phyloP scores from a whole-genome alignment of 179 eudicot species.

The Patellifolia procumbens region DNA sequence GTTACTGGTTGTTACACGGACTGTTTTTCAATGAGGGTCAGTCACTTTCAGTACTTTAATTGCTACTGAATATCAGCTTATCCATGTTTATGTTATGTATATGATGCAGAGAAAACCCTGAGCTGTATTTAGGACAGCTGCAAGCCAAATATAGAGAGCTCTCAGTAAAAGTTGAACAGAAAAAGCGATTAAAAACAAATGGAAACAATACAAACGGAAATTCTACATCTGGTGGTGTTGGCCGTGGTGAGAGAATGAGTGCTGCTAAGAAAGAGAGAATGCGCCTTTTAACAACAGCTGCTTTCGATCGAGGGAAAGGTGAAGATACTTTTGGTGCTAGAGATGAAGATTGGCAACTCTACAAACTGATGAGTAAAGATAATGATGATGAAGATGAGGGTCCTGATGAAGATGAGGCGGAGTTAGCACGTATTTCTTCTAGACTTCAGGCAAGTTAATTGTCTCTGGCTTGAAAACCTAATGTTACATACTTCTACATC shows the following conservation, averaged over 20 bases:
- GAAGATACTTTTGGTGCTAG: constrained; percentile 93
- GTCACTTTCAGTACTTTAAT: not conserved
- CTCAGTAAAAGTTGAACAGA: constrained; percentile 86
- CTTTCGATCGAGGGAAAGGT: constrained; percentile 96
- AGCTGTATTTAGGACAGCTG: constrained; percentile 73
- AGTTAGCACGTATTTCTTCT: constrained; percentile 71
- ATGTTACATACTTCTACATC: too few species aligned
- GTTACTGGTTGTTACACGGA: too few species aligned
- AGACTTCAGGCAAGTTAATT: constrained; percentile 65
- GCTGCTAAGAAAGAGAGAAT: constrained; percentile 96
- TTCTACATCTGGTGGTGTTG: constrained; percentile 72
- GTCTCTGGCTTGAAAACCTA: not conserved
- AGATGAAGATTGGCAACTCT: constrained; percentile 99
- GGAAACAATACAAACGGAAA: constrained; percentile 75
- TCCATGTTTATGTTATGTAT: not conserved
- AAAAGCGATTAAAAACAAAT: constrained; percentile 77
- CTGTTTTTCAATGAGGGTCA: not conserved
- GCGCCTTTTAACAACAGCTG: constrained; percentile 96
- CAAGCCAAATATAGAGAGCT: constrained; percentile 68
- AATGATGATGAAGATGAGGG: constrained; percentile 91
- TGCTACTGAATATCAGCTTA: not conserved
- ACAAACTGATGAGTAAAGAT: constrained; percentile 91
- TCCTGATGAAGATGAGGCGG: constrained; percentile 81
- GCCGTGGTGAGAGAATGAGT: constrained; percentile 96
- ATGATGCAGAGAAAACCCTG: constrained; percentile 78